These are phyloP conservation scores for Lachnellula suecica DNA, from an alignment of 2,329 filamentous ascomycete species.

Conservation along the genomic window DNA sequence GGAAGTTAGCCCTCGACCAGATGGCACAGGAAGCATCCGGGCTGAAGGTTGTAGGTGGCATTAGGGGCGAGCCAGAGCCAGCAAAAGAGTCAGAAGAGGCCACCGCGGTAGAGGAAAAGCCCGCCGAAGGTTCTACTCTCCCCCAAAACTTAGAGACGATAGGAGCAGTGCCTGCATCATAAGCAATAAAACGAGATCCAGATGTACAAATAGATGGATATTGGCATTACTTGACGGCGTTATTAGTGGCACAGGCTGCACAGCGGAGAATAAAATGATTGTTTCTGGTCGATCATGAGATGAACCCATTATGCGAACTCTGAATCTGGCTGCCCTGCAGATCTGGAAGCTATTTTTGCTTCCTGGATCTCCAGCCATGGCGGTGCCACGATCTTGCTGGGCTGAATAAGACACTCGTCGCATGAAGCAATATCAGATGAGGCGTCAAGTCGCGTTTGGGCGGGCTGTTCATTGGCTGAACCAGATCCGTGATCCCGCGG, in stretches of 20 bases:
- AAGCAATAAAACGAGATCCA: constrained; percentile 6
- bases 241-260: neutral
- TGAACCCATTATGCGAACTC: constrained; percentile 2
- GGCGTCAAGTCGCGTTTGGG: too few relatives aligned
- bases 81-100: constrained; percentile 2
- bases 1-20: constrained; percentile 32
- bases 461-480: neutral
- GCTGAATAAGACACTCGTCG: neutral
- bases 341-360: constrained; percentile 2
- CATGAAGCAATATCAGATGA: neutral
- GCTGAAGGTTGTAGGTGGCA: constrained; percentile 31
- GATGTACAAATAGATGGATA: constrained; percentile 5
- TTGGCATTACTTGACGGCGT: neutral
- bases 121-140: constrained; percentile 11
- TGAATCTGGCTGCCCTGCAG: neutral
- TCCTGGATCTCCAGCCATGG: constrained; percentile 1
- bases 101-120: constrained; percentile 5
- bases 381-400: too few relatives aligned
- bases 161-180: constrained; percentile 26
- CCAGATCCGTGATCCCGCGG: neutral
- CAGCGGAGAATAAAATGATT: constrained; percentile 1
- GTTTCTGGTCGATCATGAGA: constrained; percentile 6
- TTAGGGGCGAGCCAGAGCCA: constrained; percentile 26
- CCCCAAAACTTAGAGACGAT: constrained; percentile 24
- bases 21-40: constrained; percentile 28